These are phyloP conservation scores for Fusarium ambrosium DNA, from an alignment of 2,329 filamentous ascomycete genomes.

Conservation along the genomic window DNA sequence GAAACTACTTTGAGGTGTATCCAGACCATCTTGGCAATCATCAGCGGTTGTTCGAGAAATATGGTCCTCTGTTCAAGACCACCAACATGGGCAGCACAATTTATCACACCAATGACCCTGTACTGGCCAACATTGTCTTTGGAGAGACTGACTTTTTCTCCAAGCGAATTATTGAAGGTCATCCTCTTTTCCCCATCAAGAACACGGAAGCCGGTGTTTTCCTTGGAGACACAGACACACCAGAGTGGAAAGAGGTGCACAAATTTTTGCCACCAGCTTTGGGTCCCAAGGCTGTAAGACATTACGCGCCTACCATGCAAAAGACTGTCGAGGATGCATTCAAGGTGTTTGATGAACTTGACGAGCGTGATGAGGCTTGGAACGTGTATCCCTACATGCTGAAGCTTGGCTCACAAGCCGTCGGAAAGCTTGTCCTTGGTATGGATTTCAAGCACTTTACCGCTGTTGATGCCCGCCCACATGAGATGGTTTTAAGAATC, in stretches of 20 bases:
- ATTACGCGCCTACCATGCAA: conserved; percentile 73
- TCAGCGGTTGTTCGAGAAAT: conserved; percentile 65
- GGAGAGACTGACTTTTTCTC: conserved; percentile 66
- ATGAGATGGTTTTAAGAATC: conserved; percentile 65
- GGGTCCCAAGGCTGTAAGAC: conserved; percentile 70
- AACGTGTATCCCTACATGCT: conserved; percentile 66
- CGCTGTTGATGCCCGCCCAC: conserved; percentile 59
- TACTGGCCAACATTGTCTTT: conserved; percentile 60
- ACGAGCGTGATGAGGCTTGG: conserved; percentile 60
- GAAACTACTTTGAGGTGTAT: conserved; percentile 68
- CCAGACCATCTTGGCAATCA: conserved; percentile 71
- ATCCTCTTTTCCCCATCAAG: conserved; percentile 61
- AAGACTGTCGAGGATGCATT: conserved; percentile 64
- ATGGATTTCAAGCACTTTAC: conserved; percentile 62
- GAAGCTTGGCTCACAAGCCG: conserved; percentile 61
- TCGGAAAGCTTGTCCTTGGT: conserved; percentile 60
- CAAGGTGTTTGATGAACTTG: conserved; percentile 64
- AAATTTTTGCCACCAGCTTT: conserved; percentile 73
- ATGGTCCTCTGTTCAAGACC: conserved; percentile 66
- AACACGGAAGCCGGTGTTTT: conserved; percentile 59
- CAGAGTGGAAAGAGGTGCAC: conserved; percentile 66
- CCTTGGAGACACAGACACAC: conserved; percentile 64
- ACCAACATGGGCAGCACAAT: conserved; percentile 63
- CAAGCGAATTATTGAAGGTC: conserved; percentile 65
- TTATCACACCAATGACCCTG: conserved; percentile 66